phyloP scores from a whole-genome alignment of 1,284 basidiomycete species.

The Megacollybia platyphylla region DNA sequence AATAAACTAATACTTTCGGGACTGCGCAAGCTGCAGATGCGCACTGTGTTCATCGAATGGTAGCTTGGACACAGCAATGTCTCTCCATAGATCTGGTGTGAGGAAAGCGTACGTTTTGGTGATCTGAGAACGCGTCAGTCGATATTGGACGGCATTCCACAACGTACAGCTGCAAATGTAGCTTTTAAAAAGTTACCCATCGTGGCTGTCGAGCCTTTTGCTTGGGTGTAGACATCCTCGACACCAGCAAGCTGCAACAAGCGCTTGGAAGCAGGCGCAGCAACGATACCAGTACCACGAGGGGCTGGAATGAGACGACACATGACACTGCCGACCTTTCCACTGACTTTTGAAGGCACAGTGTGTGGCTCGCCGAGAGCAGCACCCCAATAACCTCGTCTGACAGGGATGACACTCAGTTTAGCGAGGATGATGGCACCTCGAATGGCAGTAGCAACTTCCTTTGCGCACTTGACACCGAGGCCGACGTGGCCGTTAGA shows the following conservation, averaged over 20 bases:
- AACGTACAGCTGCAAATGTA: slow-evolving; percentile 77
- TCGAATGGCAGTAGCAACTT: slow-evolving; percentile 98
- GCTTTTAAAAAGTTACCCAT: slow-evolving; percentile 99
- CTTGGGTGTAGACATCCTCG: slow-evolving; percentile 91
- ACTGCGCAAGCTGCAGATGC: slow-evolving; percentile 73
- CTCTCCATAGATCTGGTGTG: slow-evolving; percentile 95
- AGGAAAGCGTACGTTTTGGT: slow-evolving; percentile 97
- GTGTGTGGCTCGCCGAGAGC: slow-evolving; percentile 98
- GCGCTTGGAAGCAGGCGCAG: slow-evolving; percentile 93
- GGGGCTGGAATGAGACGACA: slow-evolving; percentile 98
- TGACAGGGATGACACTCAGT: slow-evolving; percentile 90
- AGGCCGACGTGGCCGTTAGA: slow-evolving; percentile 97
- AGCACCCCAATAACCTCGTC: slow-evolving; percentile 99
- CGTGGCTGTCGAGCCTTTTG: slow-evolving; percentile 96
- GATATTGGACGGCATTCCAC: background rate
- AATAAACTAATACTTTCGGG: slow-evolving; percentile 68
- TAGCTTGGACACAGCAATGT: slow-evolving; percentile 82
- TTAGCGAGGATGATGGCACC: slow-evolving; percentile 98
- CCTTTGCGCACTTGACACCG: slow-evolving; percentile 99
- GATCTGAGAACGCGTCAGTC: slow-evolving; percentile 40
- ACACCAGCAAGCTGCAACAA: slow-evolving; percentile 97
- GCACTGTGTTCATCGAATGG: slow-evolving; percentile 93
- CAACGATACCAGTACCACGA: slow-evolving; percentile 98
- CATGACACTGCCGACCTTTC: slow-evolving; percentile 99
- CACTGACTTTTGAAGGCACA: slow-evolving; percentile 96